These are phyloP conservation scores for Helicosporidium sp. DNA, from an alignment of 139 green algal genomes.

Conservation along the genomic window DNA sequence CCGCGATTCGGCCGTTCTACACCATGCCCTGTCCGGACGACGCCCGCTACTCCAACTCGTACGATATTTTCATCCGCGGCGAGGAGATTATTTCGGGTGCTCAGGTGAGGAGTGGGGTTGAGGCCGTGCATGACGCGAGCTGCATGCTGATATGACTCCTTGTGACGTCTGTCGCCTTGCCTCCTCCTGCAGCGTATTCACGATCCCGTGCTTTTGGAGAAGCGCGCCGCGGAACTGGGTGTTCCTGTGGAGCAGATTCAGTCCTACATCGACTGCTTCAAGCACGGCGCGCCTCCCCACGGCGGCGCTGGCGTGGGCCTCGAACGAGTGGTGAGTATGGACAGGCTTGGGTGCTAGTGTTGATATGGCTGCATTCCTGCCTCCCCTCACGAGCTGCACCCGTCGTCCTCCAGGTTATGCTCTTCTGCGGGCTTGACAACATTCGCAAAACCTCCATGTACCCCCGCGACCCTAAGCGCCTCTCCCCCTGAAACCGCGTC, in stretches of 20 bases:
- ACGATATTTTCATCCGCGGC: slow-evolving; percentile 95
- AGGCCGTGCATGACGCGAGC: too few species aligned
- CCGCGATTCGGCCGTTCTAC: slow-evolving; percentile 82
- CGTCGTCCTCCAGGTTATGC: slow-evolving; percentile 55
- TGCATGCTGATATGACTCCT: too few species aligned
- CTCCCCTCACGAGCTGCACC: not conserved
- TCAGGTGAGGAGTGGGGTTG: too few species aligned
- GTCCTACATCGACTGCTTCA: slow-evolving; percentile 90
- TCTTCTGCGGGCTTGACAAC: slow-evolving; percentile 91
- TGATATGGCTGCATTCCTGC: too few species aligned
- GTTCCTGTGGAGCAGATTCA: slow-evolving; percentile 63
- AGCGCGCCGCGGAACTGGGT: slow-evolving; percentile 40
- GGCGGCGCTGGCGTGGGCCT: slow-evolving; percentile 82
- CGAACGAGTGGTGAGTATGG: slow-evolving; percentile 62
- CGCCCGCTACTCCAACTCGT: slow-evolving; percentile 76
- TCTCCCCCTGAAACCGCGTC: slow-evolving; percentile 84
- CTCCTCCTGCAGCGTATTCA: slow-evolving; percentile 50
- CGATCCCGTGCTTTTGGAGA: slow-evolving; percentile 65
- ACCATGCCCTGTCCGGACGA: slow-evolving; percentile 87
- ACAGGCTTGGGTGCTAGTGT: too few species aligned
- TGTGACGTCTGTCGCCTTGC: too few species aligned
- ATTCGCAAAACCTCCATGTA: slow-evolving; percentile 96
- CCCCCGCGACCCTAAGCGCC: slow-evolving; percentile 80
- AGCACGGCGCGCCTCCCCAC: slow-evolving; percentile 74
- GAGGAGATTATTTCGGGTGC: slow-evolving; percentile 97